Base-by-base conservation (phyloP, 768 basidiomycete genomes). In the Tricholoma sp. region DNA sequence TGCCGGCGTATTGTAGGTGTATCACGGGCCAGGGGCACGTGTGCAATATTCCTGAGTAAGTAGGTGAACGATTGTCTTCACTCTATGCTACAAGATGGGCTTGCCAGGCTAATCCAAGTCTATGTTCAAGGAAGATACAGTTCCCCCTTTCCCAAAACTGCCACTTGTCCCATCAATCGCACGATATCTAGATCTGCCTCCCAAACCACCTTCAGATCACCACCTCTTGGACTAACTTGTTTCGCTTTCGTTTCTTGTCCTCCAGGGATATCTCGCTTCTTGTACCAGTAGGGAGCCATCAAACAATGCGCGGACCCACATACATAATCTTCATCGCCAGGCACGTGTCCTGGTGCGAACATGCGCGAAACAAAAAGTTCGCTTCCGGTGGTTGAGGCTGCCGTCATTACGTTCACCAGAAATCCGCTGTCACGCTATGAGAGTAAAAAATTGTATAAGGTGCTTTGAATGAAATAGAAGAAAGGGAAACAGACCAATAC, bases 281-380 rank as follows among this genome's bases (percentile, higher is more conserved):
- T 59, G 19, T 69, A 70, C 78, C 82, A 84, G 58, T 83, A 83
- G 2, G 82, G 81, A 2, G 63, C 71, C 34, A 80, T 56, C 37
- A 83, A 54, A 47, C 75, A 75, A 60, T 84, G 83, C 0, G 82
- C 80, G 35, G 78, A 78, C 12, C 82, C 83, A 57, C 80, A 83
- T 7, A 82, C 81, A 16, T 70, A 73, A 57, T 83, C 82, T 67
- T 83, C 81, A 4, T 69, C 69, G 52, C 65, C 63, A 55, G 61
- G 61, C 22, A 76, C 59, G 7, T 63, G 27, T 1, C 47, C 51
- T 6, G 79, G 80, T 5, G 76, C 69, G 61, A 84, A 82, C 73
- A 83, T 77, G 4, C 83, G 74, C 6, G 82, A 81, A 19, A 76
- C 67, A 66, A 81, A 84, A 14, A 61, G 62, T 52, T 71, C 72